Percentiles rank a stretch among this genome's conserved stretches.
These are phyloP conservation scores for Tulasnella sp. DNA, from an alignment of 768 basidiomycete species.

Conservation along the genomic window DNA sequence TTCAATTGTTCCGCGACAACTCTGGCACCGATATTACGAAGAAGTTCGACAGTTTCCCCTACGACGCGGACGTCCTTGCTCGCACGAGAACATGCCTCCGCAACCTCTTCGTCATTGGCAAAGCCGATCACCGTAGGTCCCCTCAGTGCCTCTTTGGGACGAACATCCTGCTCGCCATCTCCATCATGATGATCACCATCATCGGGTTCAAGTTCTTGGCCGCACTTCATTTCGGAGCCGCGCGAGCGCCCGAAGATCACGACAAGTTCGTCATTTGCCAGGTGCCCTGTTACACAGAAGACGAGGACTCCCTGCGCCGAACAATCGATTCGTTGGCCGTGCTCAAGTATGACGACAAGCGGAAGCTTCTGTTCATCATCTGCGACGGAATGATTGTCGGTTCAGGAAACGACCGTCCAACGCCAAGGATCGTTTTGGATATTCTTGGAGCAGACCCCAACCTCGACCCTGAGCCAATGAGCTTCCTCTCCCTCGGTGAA, in stretches of 20 bases:
- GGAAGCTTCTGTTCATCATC: constrained; percentile 86
- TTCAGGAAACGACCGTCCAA: constrained; percentile 92
- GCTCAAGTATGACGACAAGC: constrained; percentile 97
- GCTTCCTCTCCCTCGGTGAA: constrained; percentile 90
- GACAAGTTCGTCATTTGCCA: constrained; percentile 98
- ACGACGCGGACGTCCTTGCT: constrained; percentile 58
- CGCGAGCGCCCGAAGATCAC: constrained; percentile 86
- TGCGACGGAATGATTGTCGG: constrained; percentile 99
- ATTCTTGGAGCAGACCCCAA: constrained; percentile 93
- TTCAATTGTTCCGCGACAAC: constrained; percentile 70
- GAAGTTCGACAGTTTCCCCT: constrained; percentile 53
- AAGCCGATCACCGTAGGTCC: constrained; percentile 87
- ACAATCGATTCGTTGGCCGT: constrained; percentile 94
- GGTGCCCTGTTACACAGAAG: constrained; percentile 98
- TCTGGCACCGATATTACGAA: constrained; percentile 83
- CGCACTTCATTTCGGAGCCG: constrained; percentile 74
- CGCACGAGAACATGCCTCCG: constrained; percentile 85
- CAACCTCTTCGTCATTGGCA: constrained; percentile 88
- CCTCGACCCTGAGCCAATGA: constrained; percentile 88
- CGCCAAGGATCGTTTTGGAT: constrained; percentile 92
- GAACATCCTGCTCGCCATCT: constrained; percentile 85
- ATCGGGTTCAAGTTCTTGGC: constrained; percentile 97
- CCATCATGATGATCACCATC: constrained; percentile 87
- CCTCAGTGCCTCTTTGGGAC: constrained; percentile 88
- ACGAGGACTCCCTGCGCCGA: constrained; percentile 72